Percentiles rank a stretch among this genome's conserved stretches.
These are phyloP conservation scores for Capsella rubella DNA, from an alignment of 441 rosid genomes.

Conservation along the genomic window DNA sequence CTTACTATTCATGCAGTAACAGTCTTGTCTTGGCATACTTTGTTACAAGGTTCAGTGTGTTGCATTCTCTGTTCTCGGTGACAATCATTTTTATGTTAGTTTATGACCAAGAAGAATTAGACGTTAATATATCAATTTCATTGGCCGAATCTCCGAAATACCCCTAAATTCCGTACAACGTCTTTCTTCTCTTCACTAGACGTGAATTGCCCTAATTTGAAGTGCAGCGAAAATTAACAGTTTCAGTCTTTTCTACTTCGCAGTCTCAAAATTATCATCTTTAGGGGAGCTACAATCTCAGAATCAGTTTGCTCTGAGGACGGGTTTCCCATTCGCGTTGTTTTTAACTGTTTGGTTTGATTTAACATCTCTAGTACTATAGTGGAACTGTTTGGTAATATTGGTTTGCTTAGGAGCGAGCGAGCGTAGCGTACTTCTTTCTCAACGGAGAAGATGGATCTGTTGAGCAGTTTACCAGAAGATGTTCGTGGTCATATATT, in stretches of 20 bases:
- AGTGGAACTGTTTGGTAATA: background rate
- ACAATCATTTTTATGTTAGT: too few species aligned
- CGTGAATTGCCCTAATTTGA: background rate
- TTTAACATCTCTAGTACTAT: background rate
- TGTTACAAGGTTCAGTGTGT: too few species aligned
- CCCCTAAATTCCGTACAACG: background rate
- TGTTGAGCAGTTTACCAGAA: background rate
- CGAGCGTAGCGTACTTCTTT: background rate
- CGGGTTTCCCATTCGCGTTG: background rate
- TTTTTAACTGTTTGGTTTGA: background rate
- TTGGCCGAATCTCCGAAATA: background rate
- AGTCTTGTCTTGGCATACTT: too few species aligned
- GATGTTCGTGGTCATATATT: background rate
- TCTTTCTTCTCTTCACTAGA: too few species aligned
- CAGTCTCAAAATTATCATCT: too few species aligned
- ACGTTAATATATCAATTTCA: background rate
- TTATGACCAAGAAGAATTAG: too few species aligned
- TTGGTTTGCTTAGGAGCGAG: background rate
- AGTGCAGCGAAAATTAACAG: background rate
- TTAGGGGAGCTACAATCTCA: too few species aligned
- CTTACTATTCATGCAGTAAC: too few species aligned
- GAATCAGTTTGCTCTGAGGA: background rate
- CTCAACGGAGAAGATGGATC: background rate
- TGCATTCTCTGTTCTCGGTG: too few species aligned
- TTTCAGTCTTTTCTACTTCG: background rate